These are phyloP conservation scores for Sporothrix sp. DNA, from an alignment of 2,329 filamentous ascomycete genomes.

Conservation along the genomic window DNA sequence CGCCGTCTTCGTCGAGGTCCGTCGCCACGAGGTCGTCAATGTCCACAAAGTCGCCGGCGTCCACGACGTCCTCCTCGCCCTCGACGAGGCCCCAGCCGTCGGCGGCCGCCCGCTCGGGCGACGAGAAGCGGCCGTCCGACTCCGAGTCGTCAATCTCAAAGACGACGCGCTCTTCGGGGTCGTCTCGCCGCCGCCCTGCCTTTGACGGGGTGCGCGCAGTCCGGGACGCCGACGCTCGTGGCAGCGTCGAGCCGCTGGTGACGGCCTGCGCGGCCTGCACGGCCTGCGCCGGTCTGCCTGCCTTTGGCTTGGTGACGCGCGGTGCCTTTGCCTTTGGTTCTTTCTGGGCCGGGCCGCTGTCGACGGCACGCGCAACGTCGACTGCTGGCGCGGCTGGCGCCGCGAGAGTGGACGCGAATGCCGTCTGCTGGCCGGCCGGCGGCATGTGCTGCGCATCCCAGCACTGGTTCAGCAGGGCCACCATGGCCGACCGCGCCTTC, in stretches of 20 bases:
- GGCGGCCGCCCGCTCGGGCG: conserved; percentile 18
- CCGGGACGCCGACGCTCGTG: not conserved
- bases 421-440: not conserved
- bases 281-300: not conserved
- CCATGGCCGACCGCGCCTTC: conserved; percentile 58
- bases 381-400: not conserved
- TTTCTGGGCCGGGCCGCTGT: not conserved
- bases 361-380: not conserved
- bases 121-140: conserved; percentile 30
- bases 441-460: conserved; percentile 34
- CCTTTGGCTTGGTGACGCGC: not conserved
- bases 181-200: conserved; percentile 1
- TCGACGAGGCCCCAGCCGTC: conserved; percentile 22
- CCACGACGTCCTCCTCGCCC: not conserved
- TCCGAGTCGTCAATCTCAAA: conserved; percentile 17
- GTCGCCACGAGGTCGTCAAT: conserved; percentile 34
- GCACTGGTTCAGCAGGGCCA: conserved; percentile 58
- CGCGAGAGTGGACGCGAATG: not conserved
- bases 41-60: conserved; percentile 23
- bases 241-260: not conserved
- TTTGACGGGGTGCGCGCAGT: no score
- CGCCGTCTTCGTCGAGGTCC: conserved; percentile 23
- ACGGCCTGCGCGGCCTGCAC: not conserved
- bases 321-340: not conserved
- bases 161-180: conserved; percentile 9